phyloP scores from a whole-genome alignment of 2,329 filamentous ascomycete species.

The Cladosporium sp. region DNA sequence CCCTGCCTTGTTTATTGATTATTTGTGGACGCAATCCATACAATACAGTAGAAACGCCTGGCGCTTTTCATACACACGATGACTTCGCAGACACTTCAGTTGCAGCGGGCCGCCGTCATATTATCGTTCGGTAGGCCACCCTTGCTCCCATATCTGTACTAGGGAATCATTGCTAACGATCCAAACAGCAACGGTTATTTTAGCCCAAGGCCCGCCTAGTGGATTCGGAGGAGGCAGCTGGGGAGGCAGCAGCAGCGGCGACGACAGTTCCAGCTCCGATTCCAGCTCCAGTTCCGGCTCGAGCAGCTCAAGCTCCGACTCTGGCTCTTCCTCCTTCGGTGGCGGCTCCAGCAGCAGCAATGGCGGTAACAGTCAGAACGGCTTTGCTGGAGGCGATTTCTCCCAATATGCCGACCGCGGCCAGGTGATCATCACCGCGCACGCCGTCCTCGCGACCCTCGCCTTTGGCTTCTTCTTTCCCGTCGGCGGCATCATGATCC shows the following conservation, averaged over 20 bases:
- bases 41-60: too few species aligned
- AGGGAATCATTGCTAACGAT: background rate
- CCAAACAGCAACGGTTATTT: background rate
- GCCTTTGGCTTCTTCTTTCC: slow-evolving; percentile 45
- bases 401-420: slow-evolving; percentile 5
- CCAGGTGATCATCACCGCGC: slow-evolving; percentile 37
- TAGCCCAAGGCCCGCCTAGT: background rate
- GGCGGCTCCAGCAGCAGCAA: background rate
- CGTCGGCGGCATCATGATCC: slow-evolving; percentile 40
- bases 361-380: background rate
- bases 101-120: slow-evolving; percentile 9
- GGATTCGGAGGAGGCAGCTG: slow-evolving; percentile 4
- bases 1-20: background rate
- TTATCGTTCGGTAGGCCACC: background rate
- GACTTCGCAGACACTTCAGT: background rate
- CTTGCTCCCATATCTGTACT: too few species aligned
- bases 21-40: background rate
- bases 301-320: background rate
- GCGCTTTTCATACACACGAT: background rate
- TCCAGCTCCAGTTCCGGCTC: background rate
- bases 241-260: slow-evolving; percentile 1
- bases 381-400: slow-evolving; percentile 3
- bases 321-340: background rate
- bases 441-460: slow-evolving; percentile 40
- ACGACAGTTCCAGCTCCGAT: background rate